Evolutionary conservation across 2,329 filamentous ascomycete species (phyloP).

Genomic region (Kalmusia sp.): DNA sequence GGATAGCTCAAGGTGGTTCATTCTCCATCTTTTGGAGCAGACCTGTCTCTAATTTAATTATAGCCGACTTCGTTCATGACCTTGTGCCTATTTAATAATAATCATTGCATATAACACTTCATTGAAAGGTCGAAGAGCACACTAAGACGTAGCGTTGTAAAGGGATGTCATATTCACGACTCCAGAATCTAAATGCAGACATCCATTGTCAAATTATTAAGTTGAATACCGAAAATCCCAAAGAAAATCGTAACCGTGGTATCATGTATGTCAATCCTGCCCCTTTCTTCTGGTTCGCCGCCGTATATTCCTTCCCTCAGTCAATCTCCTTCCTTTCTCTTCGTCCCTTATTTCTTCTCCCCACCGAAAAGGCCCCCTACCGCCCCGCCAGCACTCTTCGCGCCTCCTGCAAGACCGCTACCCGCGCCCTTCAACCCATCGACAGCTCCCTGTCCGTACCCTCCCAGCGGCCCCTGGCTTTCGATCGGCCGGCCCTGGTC

Average conservation of each 20-base stretch:
- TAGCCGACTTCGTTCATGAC: too few relatives aligned
- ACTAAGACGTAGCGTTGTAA: too few relatives aligned
- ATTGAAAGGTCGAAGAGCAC: too few relatives aligned
- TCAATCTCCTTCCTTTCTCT: background rate
- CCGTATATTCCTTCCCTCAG: background rate
- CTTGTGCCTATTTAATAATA: too few relatives aligned
- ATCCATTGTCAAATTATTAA: background rate
- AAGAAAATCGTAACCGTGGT: conserved; percentile 8
- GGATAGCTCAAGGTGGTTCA: too few relatives aligned
- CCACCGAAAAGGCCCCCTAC: conserved; percentile 25
- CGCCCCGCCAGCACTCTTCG: conserved; percentile 36
- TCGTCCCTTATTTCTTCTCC: conserved; percentile 23
- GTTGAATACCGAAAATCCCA: background rate
- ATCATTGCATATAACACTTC: too few relatives aligned
- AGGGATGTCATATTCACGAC: too few relatives aligned
- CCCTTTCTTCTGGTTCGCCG: background rate
- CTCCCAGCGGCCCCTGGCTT: conserved; percentile 42
- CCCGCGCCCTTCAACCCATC: conserved; percentile 42
- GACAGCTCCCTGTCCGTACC: conserved; percentile 38
- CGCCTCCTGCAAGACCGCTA: conserved; percentile 27
- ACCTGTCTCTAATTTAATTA: too few relatives aligned
- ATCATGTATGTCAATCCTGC: conserved; percentile 4
- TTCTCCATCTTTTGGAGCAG: too few relatives aligned
- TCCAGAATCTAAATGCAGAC: background rate
- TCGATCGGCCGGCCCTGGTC: conserved; percentile 60